Conservation (phyloP, 1,284 basidiomycete species). For the Cryptococcus hybrid region DNA sequence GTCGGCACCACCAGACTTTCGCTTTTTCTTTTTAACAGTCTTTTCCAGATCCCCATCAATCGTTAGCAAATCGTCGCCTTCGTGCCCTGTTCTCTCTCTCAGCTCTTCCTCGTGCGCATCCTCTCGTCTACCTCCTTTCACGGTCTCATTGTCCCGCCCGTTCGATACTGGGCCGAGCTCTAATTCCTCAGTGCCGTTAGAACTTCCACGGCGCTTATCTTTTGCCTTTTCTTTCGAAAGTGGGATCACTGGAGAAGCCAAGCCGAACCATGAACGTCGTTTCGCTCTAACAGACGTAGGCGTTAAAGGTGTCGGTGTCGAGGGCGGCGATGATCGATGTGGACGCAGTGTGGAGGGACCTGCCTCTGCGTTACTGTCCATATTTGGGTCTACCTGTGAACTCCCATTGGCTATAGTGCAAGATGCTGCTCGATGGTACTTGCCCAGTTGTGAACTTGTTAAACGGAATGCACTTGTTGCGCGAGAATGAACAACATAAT, state of each 20-base stretch:
- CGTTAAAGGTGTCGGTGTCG: slow-evolving; percentile 14
- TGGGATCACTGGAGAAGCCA: slow-evolving; percentile 17
- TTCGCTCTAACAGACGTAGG: slow-evolving; percentile 14
- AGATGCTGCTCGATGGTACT: too few species aligned
- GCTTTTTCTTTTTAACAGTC: slow-evolving; percentile 23
- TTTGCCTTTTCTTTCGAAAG: slow-evolving; percentile 4
- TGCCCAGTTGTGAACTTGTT: too few species aligned
- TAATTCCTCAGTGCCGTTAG: slow-evolving; percentile 7
- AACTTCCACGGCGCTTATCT: slow-evolving; percentile 5
- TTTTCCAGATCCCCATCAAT: slow-evolving; percentile 29
- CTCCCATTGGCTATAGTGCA: too few species aligned
- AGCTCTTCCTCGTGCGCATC: not conserved
- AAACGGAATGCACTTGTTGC: too few species aligned
- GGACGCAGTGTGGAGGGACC: slow-evolving; percentile 25
- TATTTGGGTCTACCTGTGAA: not conserved
- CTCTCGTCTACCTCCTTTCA: not conserved
- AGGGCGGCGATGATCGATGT: slow-evolving; percentile 10
- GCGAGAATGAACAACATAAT: too few species aligned
- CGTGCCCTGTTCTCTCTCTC: not conserved
- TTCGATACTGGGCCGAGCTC: slow-evolving; percentile 5
- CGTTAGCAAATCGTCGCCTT: slow-evolving; percentile 20
- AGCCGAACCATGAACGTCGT: slow-evolving; percentile 41
- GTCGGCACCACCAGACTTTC: slow-evolving; percentile 8
- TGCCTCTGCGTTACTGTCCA: slow-evolving; percentile 20
- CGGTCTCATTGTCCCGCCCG: not conserved